Evolutionary conservation across 768 basidiomycete species (phyloP), one percentile per base, ranked within the genome.

Genomic region (Serendipita sp.): DNA sequence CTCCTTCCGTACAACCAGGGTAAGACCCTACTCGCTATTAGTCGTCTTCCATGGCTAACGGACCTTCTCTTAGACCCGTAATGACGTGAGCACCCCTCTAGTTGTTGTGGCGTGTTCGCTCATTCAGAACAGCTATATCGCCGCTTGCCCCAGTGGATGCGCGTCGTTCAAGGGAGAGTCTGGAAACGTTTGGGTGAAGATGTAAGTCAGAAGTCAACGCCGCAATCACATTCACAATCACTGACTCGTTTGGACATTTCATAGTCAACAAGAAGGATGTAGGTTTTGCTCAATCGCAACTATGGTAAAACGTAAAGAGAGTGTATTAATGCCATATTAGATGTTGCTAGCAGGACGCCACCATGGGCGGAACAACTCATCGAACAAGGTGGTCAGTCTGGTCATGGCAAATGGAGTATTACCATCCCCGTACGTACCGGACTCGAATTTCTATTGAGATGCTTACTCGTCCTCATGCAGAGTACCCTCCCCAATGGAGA

Each of bases 151-250:
- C 16, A 63, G 63, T 46, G 66, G 65, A 5, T 67, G 66, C 35
- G 15, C 65, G 34, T 66, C 8, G 41, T 65, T 67, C 56, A 67
- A 67, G 32, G 66, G 66, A 11, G 65, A 67, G 35, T 48, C 65
- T 11, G 66, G 66, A 45, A 67, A 63, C 53, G 65, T 67, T 34
- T 67, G 66, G 66, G 65, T 67, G n/a, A 67, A 63, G 46, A 45
- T 63, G 64, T 66, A 48, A 66, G 28, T 13, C 13, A 1, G 38
- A 16, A 3, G 5, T 41, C 38, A 41, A 41, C 13, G 24, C 24
- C 24, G 24, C 1, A 24, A 24, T 1, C 24, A 24, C 24, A 24
- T 24, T 24, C 24, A 24, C 24, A 1, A 24, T 24, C 24, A 5
- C 4, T 8, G 37, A 10, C 48, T 13, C 15, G 37, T n/a, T 24